Evolutionary conservation across 345 rosid genomes (phyloP).

Genomic region (Angophora floribunda): DNA sequence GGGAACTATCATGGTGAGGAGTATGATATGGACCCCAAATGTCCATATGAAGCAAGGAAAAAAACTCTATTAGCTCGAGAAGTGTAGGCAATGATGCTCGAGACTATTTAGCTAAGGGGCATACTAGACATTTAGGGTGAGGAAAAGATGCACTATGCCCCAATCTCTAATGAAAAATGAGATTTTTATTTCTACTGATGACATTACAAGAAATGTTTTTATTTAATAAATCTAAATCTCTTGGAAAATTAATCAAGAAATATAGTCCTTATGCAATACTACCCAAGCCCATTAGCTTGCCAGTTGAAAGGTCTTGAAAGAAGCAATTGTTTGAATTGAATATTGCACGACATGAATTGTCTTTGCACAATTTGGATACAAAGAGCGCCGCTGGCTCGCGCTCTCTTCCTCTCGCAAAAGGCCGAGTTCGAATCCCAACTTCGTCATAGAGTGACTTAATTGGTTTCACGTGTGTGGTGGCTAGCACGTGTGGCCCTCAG

Average conservation of each 20-base stretch:
- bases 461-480: too few species aligned
- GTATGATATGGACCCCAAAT: background rate
- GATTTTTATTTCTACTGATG: background rate
- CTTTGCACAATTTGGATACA: too few species aligned
- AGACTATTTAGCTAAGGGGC: background rate
- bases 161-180: accelerated
- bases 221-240: too few species aligned
- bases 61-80: background rate
- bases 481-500: too few species aligned
- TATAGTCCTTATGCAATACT: too few species aligned
- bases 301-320: accelerated
- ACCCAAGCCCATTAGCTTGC: accelerated
- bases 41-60: background rate
- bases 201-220: background rate
- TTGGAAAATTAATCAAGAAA: too few species aligned
- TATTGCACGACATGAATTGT: too few species aligned
- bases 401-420: too few species aligned
- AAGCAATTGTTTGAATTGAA: too few species aligned
- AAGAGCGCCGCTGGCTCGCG: too few species aligned
- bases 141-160: background rate
- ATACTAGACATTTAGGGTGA: accelerated
- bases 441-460: too few species aligned
- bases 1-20: background rate
- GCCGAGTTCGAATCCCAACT: too few species aligned
- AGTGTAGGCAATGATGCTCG: background rate